phyloP scores from a whole-genome alignment of 2,329 filamentous ascomycete species.

The Lizonia empirigonia region DNA sequence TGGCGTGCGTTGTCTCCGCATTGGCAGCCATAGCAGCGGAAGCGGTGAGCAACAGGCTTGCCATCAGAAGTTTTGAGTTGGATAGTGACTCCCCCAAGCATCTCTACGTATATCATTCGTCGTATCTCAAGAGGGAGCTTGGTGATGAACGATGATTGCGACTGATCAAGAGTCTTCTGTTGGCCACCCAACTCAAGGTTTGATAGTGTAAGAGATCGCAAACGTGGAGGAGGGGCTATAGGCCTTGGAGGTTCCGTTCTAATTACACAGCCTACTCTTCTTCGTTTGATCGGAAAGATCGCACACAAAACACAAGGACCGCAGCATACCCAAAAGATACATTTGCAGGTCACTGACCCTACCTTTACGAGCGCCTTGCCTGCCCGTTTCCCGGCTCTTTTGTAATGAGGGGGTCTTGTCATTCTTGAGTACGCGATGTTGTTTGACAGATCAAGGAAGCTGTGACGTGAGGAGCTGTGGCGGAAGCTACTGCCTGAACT shows the following conservation, averaged over 20 bases:
- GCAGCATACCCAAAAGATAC: slow-evolving; percentile 22
- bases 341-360: slow-evolving; percentile 22
- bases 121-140: slow-evolving; percentile 31
- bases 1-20: background rate
- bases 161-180: slow-evolving; percentile 22
- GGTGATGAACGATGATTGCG: slow-evolving; percentile 24
- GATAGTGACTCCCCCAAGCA: slow-evolving; percentile 20
- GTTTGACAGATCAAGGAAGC: background rate
- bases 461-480: background rate
- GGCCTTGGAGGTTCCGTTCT: slow-evolving; percentile 3
- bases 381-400: slow-evolving; percentile 16
- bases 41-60: slow-evolving; percentile 16
- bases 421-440: slow-evolving; percentile 4
- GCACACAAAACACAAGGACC: slow-evolving; percentile 26
- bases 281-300: slow-evolving; percentile 12
- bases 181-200: slow-evolving; percentile 8
- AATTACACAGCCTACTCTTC: background rate
- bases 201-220: slow-evolving; percentile 21
- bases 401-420: slow-evolving; percentile 12
- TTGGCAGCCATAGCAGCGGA: background rate
- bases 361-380: slow-evolving; percentile 10
- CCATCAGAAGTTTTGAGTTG: slow-evolving; percentile 17
- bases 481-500: background rate
- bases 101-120: slow-evolving; percentile 24
- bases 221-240: slow-evolving; percentile 23